Evolutionary conservation across 306 rosid genomes (phyloP).

Genomic region (Pachyrhizus erosus): DNA sequence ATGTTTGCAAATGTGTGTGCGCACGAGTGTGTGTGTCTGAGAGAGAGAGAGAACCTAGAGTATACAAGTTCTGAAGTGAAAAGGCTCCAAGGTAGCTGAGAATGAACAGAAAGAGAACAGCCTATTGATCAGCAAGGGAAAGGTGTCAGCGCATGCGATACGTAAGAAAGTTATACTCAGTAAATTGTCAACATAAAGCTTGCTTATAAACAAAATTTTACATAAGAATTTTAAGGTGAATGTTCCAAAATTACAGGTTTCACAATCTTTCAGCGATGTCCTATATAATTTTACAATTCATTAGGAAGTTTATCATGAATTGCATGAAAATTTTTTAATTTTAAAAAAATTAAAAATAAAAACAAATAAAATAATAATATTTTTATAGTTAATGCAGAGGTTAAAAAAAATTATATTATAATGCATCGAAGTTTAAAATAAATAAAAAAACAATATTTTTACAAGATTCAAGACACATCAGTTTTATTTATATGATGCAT

Average conservation of each 20-base stretch:
- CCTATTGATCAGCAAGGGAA: constrained; percentile 61
- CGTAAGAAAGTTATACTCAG: not conserved
- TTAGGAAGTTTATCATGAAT: not conserved
- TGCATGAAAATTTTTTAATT: not conserved
- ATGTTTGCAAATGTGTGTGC: not conserved
- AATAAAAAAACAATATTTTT: too few species aligned
- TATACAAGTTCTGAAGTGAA: constrained; percentile 67
- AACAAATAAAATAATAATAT: not conserved
- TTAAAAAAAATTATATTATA: too few species aligned
- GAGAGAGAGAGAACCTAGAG: constrained; percentile 63
- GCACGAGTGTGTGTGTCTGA: not conserved
- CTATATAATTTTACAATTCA: constrained; percentile 1
- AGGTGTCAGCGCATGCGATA: constrained; percentile 34
- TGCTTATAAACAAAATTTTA: not conserved
- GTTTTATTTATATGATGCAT: too few species aligned
- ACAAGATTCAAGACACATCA: too few species aligned
- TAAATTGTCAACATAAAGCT: not conserved
- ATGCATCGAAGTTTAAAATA: too few species aligned
- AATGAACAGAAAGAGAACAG: constrained; percentile 64
- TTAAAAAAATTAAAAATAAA: not conserved
- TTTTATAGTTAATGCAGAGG: not conserved
- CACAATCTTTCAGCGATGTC: not conserved
- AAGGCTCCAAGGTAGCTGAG: constrained; percentile 78
- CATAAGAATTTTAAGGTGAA: not conserved
- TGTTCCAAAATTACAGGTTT: not conserved